phyloP scores from a whole-genome alignment of 2,329 filamentous ascomycete species.

The Beauveria caledonica region DNA sequence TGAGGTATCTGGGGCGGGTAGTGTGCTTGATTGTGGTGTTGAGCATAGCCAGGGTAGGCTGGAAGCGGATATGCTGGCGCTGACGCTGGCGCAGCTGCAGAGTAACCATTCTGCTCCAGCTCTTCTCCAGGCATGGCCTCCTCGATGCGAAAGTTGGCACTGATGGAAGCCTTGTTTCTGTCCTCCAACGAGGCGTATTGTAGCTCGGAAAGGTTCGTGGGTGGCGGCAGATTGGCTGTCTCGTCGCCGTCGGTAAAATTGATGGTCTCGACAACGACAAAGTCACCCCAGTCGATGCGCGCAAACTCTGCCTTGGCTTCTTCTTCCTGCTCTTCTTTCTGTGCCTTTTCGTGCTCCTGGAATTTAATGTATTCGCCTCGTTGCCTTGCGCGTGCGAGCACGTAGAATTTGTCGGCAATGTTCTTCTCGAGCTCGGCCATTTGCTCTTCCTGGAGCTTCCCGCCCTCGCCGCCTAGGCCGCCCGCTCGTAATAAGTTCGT shows the following conservation, averaged over 20 bases:
- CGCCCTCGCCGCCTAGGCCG: conserved; percentile 56
- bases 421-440: conserved; percentile 67
- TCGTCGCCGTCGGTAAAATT: conserved; percentile 87
- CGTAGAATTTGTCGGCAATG: conserved; percentile 67
- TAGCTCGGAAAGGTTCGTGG: conserved; percentile 81
- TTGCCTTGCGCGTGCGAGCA: conserved; percentile 73
- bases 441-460: conserved; percentile 63
- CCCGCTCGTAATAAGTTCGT: conserved; percentile 64
- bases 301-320: conserved; percentile 68
- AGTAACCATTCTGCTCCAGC: conserved; percentile 46
- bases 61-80: conserved; percentile 34
- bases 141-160: conserved; percentile 76
- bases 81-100: conserved; percentile 22
- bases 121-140: conserved; percentile 85
- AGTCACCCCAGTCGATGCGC: conserved; percentile 97
- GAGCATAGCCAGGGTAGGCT: conserved; percentile 35
- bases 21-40: conserved; percentile 23
- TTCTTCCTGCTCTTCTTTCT: conserved; percentile 81
- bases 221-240: conserved; percentile 74
- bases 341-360: conserved; percentile 75
- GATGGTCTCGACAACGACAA: conserved; percentile 91
- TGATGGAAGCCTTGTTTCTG: conserved; percentile 83
- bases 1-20: conserved; percentile 22
- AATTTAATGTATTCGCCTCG: conserved; percentile 81
- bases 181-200: conserved; percentile 93